phyloP scores from a whole-genome alignment of 352 stramenopile genomes.

The Aphanomyces cochlioides region DNA sequence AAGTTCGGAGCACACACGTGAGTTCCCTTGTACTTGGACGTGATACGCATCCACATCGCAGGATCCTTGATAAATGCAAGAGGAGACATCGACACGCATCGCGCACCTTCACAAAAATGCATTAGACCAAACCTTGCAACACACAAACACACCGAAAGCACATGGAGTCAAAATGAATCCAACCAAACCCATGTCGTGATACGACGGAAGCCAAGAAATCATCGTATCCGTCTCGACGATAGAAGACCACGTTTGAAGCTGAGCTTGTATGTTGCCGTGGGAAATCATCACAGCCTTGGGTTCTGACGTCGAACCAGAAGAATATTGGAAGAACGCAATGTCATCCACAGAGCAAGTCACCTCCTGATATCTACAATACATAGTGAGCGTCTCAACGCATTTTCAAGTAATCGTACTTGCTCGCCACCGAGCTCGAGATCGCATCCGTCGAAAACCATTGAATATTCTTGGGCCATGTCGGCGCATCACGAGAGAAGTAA shows the following conservation, averaged over 20 bases:
- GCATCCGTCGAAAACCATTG: constrained; percentile 70
- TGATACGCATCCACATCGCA: constrained; percentile 70
- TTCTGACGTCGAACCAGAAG: constrained; percentile 68
- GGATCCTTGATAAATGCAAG: constrained; percentile 86
- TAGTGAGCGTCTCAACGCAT: background rate
- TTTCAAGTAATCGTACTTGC: constrained; percentile 39
- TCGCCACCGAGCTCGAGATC: constrained; percentile 47
- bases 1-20: constrained; percentile 80
- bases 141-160: constrained; percentile 4
- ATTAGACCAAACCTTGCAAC: background rate
- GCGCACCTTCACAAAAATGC: constrained; percentile 35
- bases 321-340: constrained; percentile 84
- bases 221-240: constrained; percentile 59
- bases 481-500: constrained; percentile 51
- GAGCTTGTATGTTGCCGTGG: constrained; percentile 64
- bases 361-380: constrained; percentile 34
- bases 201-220: constrained; percentile 75
- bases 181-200: constrained; percentile 82
- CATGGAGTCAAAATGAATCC: constrained; percentile 75
- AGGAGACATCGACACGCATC: constrained; percentile 77
- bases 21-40: constrained; percentile 69
- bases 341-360: constrained; percentile 48
- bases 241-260: constrained; percentile 74
- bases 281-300: constrained; percentile 84
- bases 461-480: constrained; percentile 60